Base-by-base conservation (phyloP, 2,329 filamentous ascomycete species). In the Dothideomycetes sp. region DNA sequence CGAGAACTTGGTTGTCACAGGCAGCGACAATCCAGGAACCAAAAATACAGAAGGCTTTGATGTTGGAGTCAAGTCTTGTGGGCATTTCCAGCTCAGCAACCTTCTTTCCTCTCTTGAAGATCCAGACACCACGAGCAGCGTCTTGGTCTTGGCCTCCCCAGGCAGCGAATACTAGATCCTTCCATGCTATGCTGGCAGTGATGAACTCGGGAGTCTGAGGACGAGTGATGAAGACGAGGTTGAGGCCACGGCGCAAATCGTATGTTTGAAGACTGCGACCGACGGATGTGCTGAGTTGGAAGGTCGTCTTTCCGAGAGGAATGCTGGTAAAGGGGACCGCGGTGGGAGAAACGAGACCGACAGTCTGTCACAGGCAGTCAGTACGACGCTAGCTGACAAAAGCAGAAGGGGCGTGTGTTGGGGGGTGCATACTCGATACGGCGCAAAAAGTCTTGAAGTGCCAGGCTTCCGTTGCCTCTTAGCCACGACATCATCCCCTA, bases 201-300 rank as follows among this genome's bases (percentile, higher is more conserved):
- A 98, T 94, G 36, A 78, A 69, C 49, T 76, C 75, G 2, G 87
- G 87, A 0, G 88, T 95, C 61, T 94, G 84, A 1, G 93, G 91
- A 37, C 87, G 75, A 15, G 85, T 95, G 46, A 98, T 76, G 62
- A 98, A 98, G 54, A 96, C 78, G 35, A 98, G 77, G 54, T 93
- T 89, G 46, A 98, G 74, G 33, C 89, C 89, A 53, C 81, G 78
- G 60, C 83, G 85, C 47, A 98, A 68, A 59, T 98, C 91, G 67
- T 98, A 98, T 0, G 91, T 98, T 64, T 98, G 91, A 33, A 98
- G 73, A 45, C 82, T 85, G 54, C 80, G 77, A 47, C 89, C 91
- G 47, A 93, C 84, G 0, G 86, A 96, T 20, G 91, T 98, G 23
- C 91, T 96, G 62, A 98, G 86, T 61, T 98, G 91, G 58, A 94